Percentiles rank a stretch among this genome's conserved stretches.
phyloP scores from a whole-genome alignment of 83 land plant species.

The Diphasiastrum complanatum region DNA sequence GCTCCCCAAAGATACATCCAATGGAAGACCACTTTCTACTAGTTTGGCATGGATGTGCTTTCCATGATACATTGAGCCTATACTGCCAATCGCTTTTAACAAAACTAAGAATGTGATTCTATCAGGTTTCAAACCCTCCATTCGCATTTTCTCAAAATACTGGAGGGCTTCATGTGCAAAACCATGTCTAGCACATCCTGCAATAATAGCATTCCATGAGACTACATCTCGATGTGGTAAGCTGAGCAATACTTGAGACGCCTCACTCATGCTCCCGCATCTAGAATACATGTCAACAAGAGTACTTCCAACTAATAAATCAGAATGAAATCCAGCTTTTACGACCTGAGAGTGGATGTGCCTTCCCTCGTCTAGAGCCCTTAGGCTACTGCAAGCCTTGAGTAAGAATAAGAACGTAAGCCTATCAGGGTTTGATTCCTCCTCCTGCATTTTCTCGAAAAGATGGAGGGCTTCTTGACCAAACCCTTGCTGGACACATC shows the following conservation, averaged over 20 bases:
- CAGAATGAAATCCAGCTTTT: background rate
- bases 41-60: background rate
- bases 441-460: slow-evolving; percentile 8
- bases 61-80: background rate
- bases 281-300: background rate
- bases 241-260: background rate
- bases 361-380: background rate
- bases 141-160: background rate
- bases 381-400: background rate
- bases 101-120: background rate
- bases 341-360: background rate
- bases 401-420: background rate
- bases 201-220: background rate
- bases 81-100: background rate
- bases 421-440: background rate
- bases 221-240: background rate
- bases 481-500: background rate
- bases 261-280: background rate
- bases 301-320: background rate
- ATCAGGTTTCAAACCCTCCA: background rate
- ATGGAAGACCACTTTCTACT: background rate
- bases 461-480: background rate
- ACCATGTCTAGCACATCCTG: background rate
- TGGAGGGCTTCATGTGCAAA: background rate
- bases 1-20: background rate